Percentiles rank a stretch among this genome's conserved stretches.
These are phyloP conservation scores for Sparassis latifolia DNA, from an alignment of 1,284 basidiomycete genomes.

Conservation along the genomic window DNA sequence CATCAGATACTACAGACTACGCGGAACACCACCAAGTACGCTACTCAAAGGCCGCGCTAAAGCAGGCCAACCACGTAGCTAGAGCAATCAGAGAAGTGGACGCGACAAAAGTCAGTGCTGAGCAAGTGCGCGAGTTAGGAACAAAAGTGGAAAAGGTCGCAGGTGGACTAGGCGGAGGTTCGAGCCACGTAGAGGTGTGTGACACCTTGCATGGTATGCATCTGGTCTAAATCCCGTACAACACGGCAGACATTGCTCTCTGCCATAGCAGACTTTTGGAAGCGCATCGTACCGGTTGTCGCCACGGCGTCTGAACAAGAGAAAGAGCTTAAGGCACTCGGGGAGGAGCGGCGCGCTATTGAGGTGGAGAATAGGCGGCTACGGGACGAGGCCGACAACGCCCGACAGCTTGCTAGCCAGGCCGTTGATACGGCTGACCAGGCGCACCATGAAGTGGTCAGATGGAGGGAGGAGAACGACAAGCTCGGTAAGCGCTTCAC, in stretches of 20 bases:
- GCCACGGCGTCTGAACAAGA: not conserved
- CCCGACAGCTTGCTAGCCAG: not conserved
- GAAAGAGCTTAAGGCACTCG: not conserved
- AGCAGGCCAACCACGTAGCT: constrained; percentile 1
- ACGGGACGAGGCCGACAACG: not conserved
- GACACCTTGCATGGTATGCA: not conserved
- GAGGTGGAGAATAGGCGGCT: not conserved
- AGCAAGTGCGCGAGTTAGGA: not conserved
- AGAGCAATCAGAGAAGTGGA: not conserved
- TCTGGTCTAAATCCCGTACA: not conserved
- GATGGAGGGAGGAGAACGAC: not conserved
- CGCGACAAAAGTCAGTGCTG: not conserved
- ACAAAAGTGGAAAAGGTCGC: constrained; percentile 1
- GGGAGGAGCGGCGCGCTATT: not conserved
- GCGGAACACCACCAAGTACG: not conserved
- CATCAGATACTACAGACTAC: not conserved
- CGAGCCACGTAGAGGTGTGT: constrained; percentile 1
- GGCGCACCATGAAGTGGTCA: not conserved
- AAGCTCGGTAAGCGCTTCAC: not conserved
- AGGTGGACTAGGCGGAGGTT: not conserved
- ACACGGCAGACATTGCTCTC: not conserved
- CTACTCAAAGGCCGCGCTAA: not conserved
- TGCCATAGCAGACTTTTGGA: constrained; percentile 1
- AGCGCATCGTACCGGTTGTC: constrained; percentile 1
- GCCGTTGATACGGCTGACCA: constrained; percentile 5